These are phyloP conservation scores for Pyrrhoderma lamaoense DNA, from an alignment of 1,284 basidiomycete genomes.

Conservation along the genomic window DNA sequence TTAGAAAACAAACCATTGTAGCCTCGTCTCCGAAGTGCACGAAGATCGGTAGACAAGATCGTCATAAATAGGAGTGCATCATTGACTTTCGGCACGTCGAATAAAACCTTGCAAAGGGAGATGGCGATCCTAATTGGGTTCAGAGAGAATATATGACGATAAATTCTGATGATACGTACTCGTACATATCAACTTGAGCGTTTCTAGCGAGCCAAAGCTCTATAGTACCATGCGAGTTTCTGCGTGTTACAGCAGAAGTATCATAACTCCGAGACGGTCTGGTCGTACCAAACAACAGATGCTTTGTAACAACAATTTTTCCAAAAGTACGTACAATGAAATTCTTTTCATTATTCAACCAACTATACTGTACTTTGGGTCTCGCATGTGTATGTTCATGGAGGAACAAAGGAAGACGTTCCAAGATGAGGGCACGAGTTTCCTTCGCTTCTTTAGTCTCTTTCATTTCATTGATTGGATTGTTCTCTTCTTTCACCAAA, in stretches of 20 bases:
- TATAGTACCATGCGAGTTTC: conserved; percentile 52
- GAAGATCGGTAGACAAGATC: conserved; percentile 84
- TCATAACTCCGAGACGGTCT: conserved; percentile 51
- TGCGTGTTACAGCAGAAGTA: conserved; percentile 69
- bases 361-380: conserved; percentile 63
- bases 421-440: conserved; percentile 62
- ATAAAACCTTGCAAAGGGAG: conserved; percentile 69
- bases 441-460: conserved; percentile 42
- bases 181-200: conserved; percentile 83
- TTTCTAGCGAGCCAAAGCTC: conserved; percentile 72
- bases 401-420: conserved; percentile 86
- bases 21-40: conserved; percentile 77
- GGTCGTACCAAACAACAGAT: conserved; percentile 44
- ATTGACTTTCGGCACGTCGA: conserved; percentile 69
- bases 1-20: conserved; percentile 56
- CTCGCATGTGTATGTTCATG: conserved; percentile 78
- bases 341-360: conserved; percentile 65
- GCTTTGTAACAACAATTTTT: conserved; percentile 55
- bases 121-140: conserved; percentile 56
- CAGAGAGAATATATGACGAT: background rate
- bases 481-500: conserved; percentile 72
- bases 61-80: conserved; percentile 88
- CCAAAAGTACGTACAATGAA: conserved; percentile 66
- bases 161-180: conserved; percentile 47
- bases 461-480: conserved; percentile 47